These are phyloP conservation scores for Zostera marina DNA, from an alignment of 116 monocot species.

Conservation along the genomic window DNA sequence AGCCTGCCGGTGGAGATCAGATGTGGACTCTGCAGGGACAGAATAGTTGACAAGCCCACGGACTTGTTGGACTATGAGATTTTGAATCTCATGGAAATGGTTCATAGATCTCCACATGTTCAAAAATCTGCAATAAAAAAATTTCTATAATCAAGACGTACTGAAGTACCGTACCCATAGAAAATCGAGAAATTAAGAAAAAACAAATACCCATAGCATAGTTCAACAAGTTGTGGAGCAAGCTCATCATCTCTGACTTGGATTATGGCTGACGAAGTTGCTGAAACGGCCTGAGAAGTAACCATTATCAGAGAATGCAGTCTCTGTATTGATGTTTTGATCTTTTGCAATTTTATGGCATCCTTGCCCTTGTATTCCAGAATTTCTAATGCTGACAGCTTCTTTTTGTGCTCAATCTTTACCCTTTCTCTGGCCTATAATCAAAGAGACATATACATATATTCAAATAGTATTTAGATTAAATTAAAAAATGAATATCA, in stretches of 20 bases:
- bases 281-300: constrained; percentile 75
- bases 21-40: constrained; percentile 39
- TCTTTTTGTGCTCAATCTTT: constrained; percentile 91
- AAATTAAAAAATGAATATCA: too few species aligned
- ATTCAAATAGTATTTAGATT: too few species aligned
- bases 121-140: constrained; percentile 62
- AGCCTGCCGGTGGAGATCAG: constrained; percentile 66
- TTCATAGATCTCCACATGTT: constrained; percentile 91
- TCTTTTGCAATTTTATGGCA: constrained; percentile 69
- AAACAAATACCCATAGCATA: constrained; percentile 54
- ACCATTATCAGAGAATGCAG: constrained; percentile 76
- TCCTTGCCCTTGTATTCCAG: constrained; percentile 69
- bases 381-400: constrained; percentile 62
- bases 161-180: too few species aligned
- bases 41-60: constrained; percentile 55
- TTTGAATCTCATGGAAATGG: constrained; percentile 75
- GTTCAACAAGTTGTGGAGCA: constrained; percentile 70
- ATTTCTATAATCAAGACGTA: too few species aligned
- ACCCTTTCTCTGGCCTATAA: constrained; percentile 68
- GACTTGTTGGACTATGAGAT: constrained; percentile 88
- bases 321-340: constrained; percentile 67
- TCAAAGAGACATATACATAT: neutral
- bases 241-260: constrained; percentile 82
- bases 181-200: too few species aligned
- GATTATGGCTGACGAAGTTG: constrained; percentile 81